Base-by-base conservation (phyloP, 2,329 filamentous ascomycete species). In the Paecilomyces niveus region DNA sequence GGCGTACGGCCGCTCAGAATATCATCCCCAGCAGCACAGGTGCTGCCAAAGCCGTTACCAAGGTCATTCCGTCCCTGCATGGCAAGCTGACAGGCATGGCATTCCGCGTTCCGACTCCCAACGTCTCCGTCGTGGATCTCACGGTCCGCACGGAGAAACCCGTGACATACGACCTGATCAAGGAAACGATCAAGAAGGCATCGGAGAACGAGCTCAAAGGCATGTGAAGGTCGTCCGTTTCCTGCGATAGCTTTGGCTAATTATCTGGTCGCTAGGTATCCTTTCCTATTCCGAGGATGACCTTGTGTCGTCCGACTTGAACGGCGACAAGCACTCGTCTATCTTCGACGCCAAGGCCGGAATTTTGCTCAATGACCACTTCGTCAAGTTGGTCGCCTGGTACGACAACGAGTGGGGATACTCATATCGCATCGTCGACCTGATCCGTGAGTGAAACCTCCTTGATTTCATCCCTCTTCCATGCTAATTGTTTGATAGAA, bases 341-440 rank as follows among this genome's bases (percentile, higher is more conserved):
- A 92, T 96, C 83, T 94, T 96, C 76, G 92, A 96, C 76, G 90
- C 90, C 76, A 92, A 94, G 85, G 91, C 92, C 59, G 91, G 91
- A 83, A 93, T 95, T 80, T 89, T 90, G 65, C 85, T 96, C 70
- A 96, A 96, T 85, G 80, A 88, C 69, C 89, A 95, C 85, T 96
- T 96, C 76, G 88, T 94, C 83, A 96, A 96, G 85, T 85, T 96
- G 63, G 88, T 95, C 77, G 86, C 86, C 68, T 96, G 92, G 92
- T 93, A 94, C 80, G 90, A 93, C 83, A 96, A 96, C 82, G 91
- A 96, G 85, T 95, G 90, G 90, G 92, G 90, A 71, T 96, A 96
- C 86, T 92, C 88, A 76, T 90, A 90, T 80, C 91, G 88, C 81
- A 86, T 90, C 70, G 80, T 90, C 65, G 88, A 91, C 78, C 85